Percentiles rank a stretch among this genome's conserved stretches.
phyloP scores from a whole-genome alignment of 441 rosid species.

The Mallotus repandus region DNA sequence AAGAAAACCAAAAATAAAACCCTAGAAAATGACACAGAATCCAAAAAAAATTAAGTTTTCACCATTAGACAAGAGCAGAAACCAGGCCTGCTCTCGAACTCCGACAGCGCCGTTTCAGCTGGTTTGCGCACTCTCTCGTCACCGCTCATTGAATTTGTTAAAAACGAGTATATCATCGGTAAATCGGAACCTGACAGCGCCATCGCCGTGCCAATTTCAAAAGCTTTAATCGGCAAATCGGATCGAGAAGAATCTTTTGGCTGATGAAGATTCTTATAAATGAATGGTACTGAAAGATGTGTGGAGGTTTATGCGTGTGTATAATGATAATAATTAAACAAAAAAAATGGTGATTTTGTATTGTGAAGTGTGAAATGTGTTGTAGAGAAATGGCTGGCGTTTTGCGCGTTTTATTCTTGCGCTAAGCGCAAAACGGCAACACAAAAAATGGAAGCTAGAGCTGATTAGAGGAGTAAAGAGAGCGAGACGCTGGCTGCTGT shows the following conservation, averaged over 20 bases:
- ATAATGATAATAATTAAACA: too few species aligned
- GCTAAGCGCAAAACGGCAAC: background rate
- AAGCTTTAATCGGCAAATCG: slow-evolving; percentile 31
- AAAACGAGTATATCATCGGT: slow-evolving; percentile 72
- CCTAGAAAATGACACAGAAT: slow-evolving; percentile 26
- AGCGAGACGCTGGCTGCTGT: background rate
- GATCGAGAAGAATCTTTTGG: slow-evolving; percentile 35
- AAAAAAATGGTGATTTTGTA: background rate
- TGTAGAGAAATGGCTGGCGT: background rate
- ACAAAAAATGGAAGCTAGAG: background rate
- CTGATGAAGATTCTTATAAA: background rate
- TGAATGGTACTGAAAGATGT: background rate
- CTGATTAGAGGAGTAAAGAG: background rate
- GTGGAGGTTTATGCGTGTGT: too few species aligned
- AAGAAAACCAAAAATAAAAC: slow-evolving; percentile 23
- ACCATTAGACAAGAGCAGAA: slow-evolving; percentile 98
- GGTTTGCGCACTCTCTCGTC: slow-evolving; percentile 76
- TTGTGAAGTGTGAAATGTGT: background rate
- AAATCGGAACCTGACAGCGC: slow-evolving; percentile 94
- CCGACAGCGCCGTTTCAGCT: slow-evolving; percentile 87
- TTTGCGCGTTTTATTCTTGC: background rate
- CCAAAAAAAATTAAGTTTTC: background rate
- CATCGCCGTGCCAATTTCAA: slow-evolving; percentile 36
- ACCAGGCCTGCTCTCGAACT: slow-evolving; percentile 89
- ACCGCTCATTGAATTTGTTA: slow-evolving; percentile 87